Evolutionary conservation across 805 yeast genomes (phyloP), one percentile per base, ranked within the genome.

Genomic region (Candida stauntonica): DNA sequence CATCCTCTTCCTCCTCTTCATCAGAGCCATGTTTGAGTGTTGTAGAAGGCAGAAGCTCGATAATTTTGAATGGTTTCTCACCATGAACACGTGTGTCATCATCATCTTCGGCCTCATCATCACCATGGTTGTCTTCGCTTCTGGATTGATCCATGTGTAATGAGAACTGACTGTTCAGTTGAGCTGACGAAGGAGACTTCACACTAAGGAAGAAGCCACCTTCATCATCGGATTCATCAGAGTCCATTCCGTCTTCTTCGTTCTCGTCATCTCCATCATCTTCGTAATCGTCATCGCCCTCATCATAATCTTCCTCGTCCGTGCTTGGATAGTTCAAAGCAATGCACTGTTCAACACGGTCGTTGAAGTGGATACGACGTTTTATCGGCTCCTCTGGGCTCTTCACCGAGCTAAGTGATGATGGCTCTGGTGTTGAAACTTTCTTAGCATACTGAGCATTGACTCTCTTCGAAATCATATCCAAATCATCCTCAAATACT

Each of bases 321-420:
- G 47, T 33, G 15, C 45, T 51, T 15, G 53, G 56, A 17, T 46
- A 42, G 21, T 52, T 49, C 33, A 89, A 58, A 0, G 95, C 89
- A 45, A 86, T 79, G 61, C 99, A 93, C 61, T 93, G 99, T 59
- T 87, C 89, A 23, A 93, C 99, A 38, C 88, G 78, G 57, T 87
- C 94, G 59, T 83, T 93, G 64, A 93, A 93, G 62, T 89, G 98
- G 45, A 93, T 89, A 51, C 76, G 95, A 44, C 94, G 75, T 17
- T 42, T 42, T 4, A 17, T 23, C 13, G 47, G 43, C 7, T 29
- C 41, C 7, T 16, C 33, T 15, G 36, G 38, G 15, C 30, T 28
- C 17, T 40, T 32, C 5, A 15, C 27, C 5, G 42, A 30, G 3
- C 23, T 15, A 16, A 26, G 21, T 2, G 42, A 33, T 5, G 33